Evolutionary conservation across 1,284 basidiomycete genomes (phyloP).

Genomic region (Ceratobasidium sp.): DNA sequence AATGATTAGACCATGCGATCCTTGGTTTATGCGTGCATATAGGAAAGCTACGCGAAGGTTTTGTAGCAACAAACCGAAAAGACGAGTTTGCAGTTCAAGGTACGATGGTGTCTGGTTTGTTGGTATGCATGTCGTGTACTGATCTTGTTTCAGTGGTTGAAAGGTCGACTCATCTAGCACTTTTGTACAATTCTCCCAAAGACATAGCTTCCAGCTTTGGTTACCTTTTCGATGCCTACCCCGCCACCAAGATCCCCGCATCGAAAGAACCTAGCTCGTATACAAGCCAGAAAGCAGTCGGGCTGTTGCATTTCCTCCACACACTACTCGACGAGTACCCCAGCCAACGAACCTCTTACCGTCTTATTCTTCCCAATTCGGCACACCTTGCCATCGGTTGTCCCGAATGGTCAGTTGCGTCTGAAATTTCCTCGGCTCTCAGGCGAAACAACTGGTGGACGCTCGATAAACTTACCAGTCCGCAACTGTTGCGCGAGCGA

Average conservation of each 20-base stretch:
- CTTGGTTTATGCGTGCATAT: neutral
- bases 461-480: slow-evolving; percentile 9
- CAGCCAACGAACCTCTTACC: slow-evolving; percentile 18
- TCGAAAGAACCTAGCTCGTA: neutral
- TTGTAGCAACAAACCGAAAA: slow-evolving; percentile 13
- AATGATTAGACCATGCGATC: neutral
- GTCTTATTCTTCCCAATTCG: neutral
- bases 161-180: slow-evolving; percentile 3
- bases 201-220: slow-evolving; percentile 27
- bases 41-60: slow-evolving; percentile 27
- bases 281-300: slow-evolving; percentile 1
- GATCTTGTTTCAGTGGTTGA: slow-evolving; percentile 1
- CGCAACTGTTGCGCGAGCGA: neutral
- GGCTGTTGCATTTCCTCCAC: slow-evolving; percentile 17
- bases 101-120: neutral
- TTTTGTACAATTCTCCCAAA: slow-evolving; percentile 17
- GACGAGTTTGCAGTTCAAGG: slow-evolving; percentile 24
- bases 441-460: slow-evolving; percentile 20
- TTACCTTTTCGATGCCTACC: slow-evolving; percentile 17
- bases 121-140: neutral
- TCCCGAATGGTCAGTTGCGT: slow-evolving; percentile 14
- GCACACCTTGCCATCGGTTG: neutral
- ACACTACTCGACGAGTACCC: slow-evolving; percentile 22
- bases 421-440: slow-evolving; percentile 16
- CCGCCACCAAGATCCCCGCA: neutral